Conservation (phyloP, 148 eudicot genomes). For the Fagopyrum tataricum region DNA sequence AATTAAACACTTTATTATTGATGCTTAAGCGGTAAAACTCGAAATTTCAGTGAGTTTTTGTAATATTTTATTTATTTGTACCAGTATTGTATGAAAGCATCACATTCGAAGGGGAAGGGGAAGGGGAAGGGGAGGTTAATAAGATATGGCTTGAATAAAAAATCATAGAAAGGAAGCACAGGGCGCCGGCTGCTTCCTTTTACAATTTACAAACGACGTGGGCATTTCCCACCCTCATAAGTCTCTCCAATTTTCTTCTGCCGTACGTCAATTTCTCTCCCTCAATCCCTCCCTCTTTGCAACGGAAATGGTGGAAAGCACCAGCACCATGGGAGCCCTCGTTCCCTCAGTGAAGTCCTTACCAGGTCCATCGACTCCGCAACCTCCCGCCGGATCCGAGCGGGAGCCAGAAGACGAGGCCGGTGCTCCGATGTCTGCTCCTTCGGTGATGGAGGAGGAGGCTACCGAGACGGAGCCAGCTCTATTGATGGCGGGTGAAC, state of each 20-base stretch:
- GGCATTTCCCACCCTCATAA: constrained; percentile 14
- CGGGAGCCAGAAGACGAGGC: not conserved
- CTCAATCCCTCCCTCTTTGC: not conserved
- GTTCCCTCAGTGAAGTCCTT: constrained; percentile 12
- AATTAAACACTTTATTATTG: too few relatives aligned
- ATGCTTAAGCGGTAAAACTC: too few relatives aligned
- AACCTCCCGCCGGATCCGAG: not conserved
- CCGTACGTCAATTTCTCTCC: not conserved
- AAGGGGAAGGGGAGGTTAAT: too few relatives aligned
- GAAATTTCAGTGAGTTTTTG: too few relatives aligned
- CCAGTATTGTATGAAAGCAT: too few relatives aligned
- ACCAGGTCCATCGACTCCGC: constrained; percentile 3
- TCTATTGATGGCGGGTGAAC: constrained; percentile 4
- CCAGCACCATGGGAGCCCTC: constrained; percentile 1
- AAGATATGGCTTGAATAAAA: not conserved
- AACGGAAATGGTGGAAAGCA: constrained; percentile 6
- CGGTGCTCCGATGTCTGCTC: not conserved
- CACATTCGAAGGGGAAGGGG: too few relatives aligned
- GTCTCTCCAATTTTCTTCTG: not conserved
- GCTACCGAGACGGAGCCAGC: not conserved
- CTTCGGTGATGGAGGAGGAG: constrained; percentile 4
- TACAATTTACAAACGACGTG: constrained; percentile 13
- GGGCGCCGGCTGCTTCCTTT: not conserved
- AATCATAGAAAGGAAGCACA: not conserved
- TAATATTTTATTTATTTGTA: too few relatives aligned